Evolutionary conservation across 768 basidiomycete species (phyloP), one percentile per base, ranked within the genome.

Genomic region (Brasilioporus rufonigricans): DNA sequence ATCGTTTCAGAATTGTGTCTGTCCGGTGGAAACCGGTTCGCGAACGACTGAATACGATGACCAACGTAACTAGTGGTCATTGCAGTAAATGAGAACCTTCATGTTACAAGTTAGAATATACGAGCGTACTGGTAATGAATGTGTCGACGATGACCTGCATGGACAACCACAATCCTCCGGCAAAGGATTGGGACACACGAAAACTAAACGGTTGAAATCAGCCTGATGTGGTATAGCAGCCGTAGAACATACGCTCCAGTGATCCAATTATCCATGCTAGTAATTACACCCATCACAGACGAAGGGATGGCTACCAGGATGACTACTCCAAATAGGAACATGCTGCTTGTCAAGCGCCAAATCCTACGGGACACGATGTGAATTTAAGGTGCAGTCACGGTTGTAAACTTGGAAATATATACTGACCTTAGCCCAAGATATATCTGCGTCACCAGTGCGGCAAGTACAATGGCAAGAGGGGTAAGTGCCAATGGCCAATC

Each of bases 401-500:
- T 38, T 33, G 11, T 33, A 2, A 14, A 33, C n/a, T 33, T 11
- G 16, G 33, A 33, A 2, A 4, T 14, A 32, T 32, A 32, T 12
- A 32, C 31, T 32, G 9, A 75, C 79, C 80, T 76, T 59, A 76
- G 70, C 1, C 70, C 75, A 27, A 82, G 68, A 66, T 79, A 81
- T 32, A 67, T 49, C 56, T 83, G 81, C 0, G 80, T 79, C 18
- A 80, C 68, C 33, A 81, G 7, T n/a, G n/a, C n/a, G n/a, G n/a
- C n/a, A n/a, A n/a, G n/a, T n/a, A n/a, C n/a, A n/a, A n/a, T n/a
- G n/a, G 74, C 78, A 23, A 75, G 64, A 5, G 80, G 77, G 0
- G 80, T 82, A 52, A 82, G 79, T 2, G 78, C 74, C 43, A 79
- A 77, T 3, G 76, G 77, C 80, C 81, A 82, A 19, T 65, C 66